A percentile compares a stretch with the other conserved stretches of the same genome.
Conservation (phyloP, 1,139 yeast species). For the Komagataea norvegica region DNA sequence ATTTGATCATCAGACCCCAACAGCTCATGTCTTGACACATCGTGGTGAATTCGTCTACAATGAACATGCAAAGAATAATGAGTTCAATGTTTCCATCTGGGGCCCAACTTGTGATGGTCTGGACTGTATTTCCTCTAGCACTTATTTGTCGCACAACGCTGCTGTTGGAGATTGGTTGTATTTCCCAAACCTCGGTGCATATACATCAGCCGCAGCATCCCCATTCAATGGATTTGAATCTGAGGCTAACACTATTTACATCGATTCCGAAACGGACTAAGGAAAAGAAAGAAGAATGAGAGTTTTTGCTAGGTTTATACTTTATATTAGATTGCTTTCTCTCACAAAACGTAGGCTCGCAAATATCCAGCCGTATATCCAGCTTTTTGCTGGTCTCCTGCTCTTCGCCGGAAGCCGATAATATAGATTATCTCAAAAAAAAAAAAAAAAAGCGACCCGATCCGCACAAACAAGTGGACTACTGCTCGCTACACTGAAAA, state of each 20-base stretch:
- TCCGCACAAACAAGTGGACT: neutral
- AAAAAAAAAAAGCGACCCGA: no score
- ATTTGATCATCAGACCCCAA: conserved; percentile 85
- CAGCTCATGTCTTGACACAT: conserved; percentile 60
- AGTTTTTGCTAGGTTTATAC: conserved; percentile 4
- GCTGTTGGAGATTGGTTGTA: conserved; percentile 90
- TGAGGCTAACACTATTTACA: conserved; percentile 55
- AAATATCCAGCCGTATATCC: no score
- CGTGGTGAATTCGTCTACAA: conserved; percentile 44
- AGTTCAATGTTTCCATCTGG: conserved; percentile 68
- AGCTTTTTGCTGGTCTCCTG: neutral
- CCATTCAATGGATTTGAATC: conserved; percentile 81
- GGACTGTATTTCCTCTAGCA: conserved; percentile 66
- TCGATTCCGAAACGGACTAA: conserved; percentile 39
- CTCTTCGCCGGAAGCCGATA: neutral
- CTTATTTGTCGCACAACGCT: conserved; percentile 54
- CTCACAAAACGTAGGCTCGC: no score
- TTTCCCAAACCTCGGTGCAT: conserved; percentile 86
- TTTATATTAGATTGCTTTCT: neutral
- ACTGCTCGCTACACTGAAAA: no score
- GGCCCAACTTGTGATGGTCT: conserved; percentile 98
- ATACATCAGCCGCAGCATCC: conserved; percentile 86
- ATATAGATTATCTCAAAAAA: no score
- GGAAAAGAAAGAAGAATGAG: neutral
- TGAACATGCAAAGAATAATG: conserved; percentile 24